A percentile compares a stretch with the other conserved stretches of the same genome.
These are phyloP conservation scores for Ziziphus jujuba DNA, from an alignment of 306 rosid genomes.

Conservation along the genomic window DNA sequence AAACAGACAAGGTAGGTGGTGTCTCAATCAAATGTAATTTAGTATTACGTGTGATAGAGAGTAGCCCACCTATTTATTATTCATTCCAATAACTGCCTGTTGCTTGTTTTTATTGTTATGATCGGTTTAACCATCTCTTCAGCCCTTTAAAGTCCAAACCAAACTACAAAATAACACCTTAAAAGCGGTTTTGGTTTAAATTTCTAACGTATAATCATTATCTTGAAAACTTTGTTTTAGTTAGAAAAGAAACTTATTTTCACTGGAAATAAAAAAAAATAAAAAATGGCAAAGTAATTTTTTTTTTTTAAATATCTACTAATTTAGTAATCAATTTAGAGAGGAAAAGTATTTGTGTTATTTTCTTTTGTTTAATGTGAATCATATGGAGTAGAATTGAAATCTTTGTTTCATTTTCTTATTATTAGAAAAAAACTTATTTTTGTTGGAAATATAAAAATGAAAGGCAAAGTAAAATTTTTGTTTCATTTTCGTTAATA, in stretches of 20 bases:
- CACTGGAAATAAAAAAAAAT: no score
- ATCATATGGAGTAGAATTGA: no score
- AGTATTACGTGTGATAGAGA: neutral
- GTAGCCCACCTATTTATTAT: neutral
- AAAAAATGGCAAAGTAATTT: no score
- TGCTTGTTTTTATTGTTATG: neutral
- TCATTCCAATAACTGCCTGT: neutral
- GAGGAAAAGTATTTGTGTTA: no score
- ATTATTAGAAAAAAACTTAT: neutral
- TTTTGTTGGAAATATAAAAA: no score
- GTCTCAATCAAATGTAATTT: neutral
- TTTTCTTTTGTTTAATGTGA: no score
- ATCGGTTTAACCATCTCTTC: slow-evolving; percentile 10
- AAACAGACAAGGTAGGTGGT: slow-evolving; percentile 5
- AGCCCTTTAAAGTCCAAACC: neutral
- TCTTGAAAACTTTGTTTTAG: neutral
- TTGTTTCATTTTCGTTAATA: no score
- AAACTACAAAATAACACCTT: neutral
- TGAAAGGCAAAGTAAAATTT: no score
- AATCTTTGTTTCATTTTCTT: neutral
- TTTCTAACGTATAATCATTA: neutral
- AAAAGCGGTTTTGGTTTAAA: neutral
- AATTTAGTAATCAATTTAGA: no score
- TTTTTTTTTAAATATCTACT: no score
- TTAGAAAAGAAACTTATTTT: neutral